Evolutionary conservation across 169 alveolate genomes (phyloP).

Genomic region (Plasmodium billcollinsi): DNA sequence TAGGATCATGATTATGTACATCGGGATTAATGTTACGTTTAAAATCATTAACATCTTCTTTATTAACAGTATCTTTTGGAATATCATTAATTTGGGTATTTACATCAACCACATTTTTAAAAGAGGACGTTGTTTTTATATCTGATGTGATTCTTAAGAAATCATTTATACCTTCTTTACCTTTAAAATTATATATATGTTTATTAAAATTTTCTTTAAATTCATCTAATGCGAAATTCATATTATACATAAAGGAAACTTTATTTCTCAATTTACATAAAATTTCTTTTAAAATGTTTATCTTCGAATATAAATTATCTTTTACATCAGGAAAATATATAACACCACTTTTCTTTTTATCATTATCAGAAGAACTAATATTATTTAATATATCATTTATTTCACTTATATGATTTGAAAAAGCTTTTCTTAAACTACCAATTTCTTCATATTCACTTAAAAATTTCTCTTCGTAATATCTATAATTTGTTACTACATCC

Average conservation of each 20-base stretch:
- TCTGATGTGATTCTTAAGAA: too few relatives aligned
- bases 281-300: neutral
- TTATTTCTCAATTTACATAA: neutral
- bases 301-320: neutral
- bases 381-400: neutral
- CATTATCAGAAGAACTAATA: neutral
- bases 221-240: conserved; percentile 16
- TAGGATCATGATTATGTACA: neutral
- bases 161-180: too few relatives aligned
- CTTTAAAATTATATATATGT: too few relatives aligned
- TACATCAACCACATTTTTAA: conserved; percentile 7
- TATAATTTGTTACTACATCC: conserved; percentile 17
- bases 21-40: neutral
- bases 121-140: too few relatives aligned
- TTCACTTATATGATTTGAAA: neutral
- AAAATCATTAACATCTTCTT: too few relatives aligned
- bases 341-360: neutral
- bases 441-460: conserved; percentile 15
- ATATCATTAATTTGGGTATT: neutral
- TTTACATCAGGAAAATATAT: conserved; percentile 7
- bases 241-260: neutral
- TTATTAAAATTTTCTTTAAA: neutral
- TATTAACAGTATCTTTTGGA: too few relatives aligned
- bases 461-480: conserved; percentile 7
- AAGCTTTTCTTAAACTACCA: neutral